A percentile compares a stretch with the other conserved stretches of the same genome.
These are phyloP conservation scores for Aspergillus sp. DNA, from an alignment of 2,329 filamentous ascomycete genomes.

Conservation along the genomic window DNA sequence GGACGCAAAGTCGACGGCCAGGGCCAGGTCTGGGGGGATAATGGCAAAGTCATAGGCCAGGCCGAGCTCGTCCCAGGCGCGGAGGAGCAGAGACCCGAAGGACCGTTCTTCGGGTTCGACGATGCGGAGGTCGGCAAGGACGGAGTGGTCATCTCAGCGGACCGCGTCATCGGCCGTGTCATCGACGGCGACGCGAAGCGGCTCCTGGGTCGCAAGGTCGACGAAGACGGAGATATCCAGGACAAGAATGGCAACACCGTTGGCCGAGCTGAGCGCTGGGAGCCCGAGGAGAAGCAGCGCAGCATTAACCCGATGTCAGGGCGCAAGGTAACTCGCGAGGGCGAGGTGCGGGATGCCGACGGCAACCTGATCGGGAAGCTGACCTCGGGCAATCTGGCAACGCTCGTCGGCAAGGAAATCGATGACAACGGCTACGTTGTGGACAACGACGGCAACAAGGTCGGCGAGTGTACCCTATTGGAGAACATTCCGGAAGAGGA, in stretches of 20 bases:
- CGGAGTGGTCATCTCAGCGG: slow-evolving; percentile 46
- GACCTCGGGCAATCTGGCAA: slow-evolving; percentile 37
- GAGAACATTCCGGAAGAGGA: slow-evolving; percentile 44
- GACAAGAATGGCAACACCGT: slow-evolving; percentile 60
- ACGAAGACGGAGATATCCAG: slow-evolving; percentile 60
- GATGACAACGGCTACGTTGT: slow-evolving; percentile 48
- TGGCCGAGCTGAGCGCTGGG: slow-evolving; percentile 61
- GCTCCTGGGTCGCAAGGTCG: slow-evolving; percentile 57
- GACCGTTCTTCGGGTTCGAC: slow-evolving; percentile 54
- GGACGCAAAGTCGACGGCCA: slow-evolving; percentile 56
- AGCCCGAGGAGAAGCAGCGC: slow-evolving; percentile 49
- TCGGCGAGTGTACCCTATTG: slow-evolving; percentile 55
- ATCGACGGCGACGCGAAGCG: slow-evolving; percentile 57
- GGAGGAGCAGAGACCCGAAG: slow-evolving; percentile 43
- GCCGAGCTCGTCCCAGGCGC: slow-evolving; percentile 50
- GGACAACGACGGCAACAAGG: slow-evolving; percentile 54
- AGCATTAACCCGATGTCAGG: slow-evolving; percentile 54
- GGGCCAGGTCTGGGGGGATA: slow-evolving; percentile 57
- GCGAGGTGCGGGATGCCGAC: slow-evolving; percentile 39
- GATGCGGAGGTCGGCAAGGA: slow-evolving; percentile 50
- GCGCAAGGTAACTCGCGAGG: slow-evolving; percentile 45
- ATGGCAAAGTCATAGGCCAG: slow-evolving; percentile 52
- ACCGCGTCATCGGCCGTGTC: slow-evolving; percentile 44
- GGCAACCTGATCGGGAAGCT: slow-evolving; percentile 40
- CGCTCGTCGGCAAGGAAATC: slow-evolving; percentile 35